Conservation (phyloP, 768 basidiomycete genomes). For the Cystoderma amianthinum region DNA sequence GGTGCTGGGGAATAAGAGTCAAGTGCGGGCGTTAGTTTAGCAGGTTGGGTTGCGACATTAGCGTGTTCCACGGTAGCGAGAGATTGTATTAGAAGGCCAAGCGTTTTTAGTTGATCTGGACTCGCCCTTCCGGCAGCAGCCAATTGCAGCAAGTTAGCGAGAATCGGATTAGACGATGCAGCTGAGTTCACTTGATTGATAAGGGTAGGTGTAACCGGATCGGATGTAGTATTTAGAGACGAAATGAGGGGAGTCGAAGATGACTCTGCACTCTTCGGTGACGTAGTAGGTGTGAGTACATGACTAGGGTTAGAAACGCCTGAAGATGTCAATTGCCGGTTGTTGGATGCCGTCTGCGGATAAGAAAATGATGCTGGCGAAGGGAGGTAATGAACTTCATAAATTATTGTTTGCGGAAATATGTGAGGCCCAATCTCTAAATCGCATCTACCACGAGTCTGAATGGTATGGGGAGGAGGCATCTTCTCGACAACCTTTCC, state of each 20-base stretch:
- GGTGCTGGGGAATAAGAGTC: constrained; percentile 3
- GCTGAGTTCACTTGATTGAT: constrained; percentile 62
- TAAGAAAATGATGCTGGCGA: constrained; percentile 11
- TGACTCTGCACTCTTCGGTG: constrained; percentile 15
- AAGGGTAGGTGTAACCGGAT: constrained; percentile 48
- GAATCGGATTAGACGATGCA: constrained; percentile 58
- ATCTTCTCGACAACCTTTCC: constrained; percentile 41
- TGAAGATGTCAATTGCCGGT: constrained; percentile 10
- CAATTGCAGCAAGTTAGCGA: constrained; percentile 58
- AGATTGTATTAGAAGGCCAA: constrained; percentile 70
- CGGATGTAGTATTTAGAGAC: constrained; percentile 34
- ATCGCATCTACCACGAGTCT: constrained; percentile 60
- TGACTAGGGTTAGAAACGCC: too few relatives aligned
- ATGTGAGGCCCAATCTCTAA: constrained; percentile 71
- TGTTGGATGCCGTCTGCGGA: not conserved
- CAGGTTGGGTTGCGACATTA: constrained; percentile 5
- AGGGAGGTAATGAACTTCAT: constrained; percentile 65
- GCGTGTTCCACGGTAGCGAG: constrained; percentile 30
- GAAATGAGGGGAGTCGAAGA: constrained; percentile 34
- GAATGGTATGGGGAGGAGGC: constrained; percentile 60
- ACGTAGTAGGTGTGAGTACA: too few relatives aligned
- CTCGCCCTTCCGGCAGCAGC: constrained; percentile 58
- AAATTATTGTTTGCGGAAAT: constrained; percentile 62
- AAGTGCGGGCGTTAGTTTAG: constrained; percentile 5
- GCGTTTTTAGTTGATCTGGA: constrained; percentile 57